Percentiles rank a stretch among this genome's conserved stretches.
Evolutionary conservation across 768 basidiomycete species (phyloP).

Genomic region (Rhodotorula diobovata): DNA sequence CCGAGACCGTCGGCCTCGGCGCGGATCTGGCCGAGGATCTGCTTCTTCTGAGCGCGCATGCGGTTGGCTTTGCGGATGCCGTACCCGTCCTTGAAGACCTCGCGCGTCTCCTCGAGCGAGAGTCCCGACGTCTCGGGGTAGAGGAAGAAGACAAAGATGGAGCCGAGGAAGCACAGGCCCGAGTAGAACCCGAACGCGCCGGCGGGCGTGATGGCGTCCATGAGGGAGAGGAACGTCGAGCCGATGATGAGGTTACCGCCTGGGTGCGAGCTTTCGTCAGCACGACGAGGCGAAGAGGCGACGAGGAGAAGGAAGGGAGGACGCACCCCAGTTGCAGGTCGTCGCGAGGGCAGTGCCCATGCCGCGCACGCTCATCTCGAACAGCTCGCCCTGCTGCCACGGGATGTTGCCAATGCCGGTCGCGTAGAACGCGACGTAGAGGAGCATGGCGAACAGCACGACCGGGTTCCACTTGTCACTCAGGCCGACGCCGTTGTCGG

Average conservation of each 20-base stretch:
- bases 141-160: slow-evolving; percentile 63
- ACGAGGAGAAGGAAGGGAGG: slow-evolving; percentile 38
- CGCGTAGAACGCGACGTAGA: slow-evolving; percentile 77
- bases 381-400: slow-evolving; percentile 83
- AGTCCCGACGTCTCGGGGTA: slow-evolving; percentile 78
- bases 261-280: background rate
- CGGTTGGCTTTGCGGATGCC: slow-evolving; percentile 37
- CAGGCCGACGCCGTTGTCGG: slow-evolving; percentile 57
- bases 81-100: slow-evolving; percentile 40
- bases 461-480: slow-evolving; percentile 57
- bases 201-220: slow-evolving; percentile 51
- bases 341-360: slow-evolving; percentile 71
- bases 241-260: slow-evolving; percentile 64
- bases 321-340: slow-evolving; percentile 64
- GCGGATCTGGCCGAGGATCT: slow-evolving; percentile 13
- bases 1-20: background rate
- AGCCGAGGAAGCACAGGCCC: slow-evolving; percentile 45
- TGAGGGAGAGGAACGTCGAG: slow-evolving; percentile 73
- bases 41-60: slow-evolving; percentile 32
- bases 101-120: slow-evolving; percentile 46
- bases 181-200: slow-evolving; percentile 43
- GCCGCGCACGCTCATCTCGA: slow-evolving; percentile 66
- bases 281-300: background rate
- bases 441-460: slow-evolving; percentile 73
- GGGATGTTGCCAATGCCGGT: slow-evolving; percentile 50